These are phyloP conservation scores for Mariannaea elegans DNA, from an alignment of 2,329 filamentous ascomycete genomes.

Conservation along the genomic window DNA sequence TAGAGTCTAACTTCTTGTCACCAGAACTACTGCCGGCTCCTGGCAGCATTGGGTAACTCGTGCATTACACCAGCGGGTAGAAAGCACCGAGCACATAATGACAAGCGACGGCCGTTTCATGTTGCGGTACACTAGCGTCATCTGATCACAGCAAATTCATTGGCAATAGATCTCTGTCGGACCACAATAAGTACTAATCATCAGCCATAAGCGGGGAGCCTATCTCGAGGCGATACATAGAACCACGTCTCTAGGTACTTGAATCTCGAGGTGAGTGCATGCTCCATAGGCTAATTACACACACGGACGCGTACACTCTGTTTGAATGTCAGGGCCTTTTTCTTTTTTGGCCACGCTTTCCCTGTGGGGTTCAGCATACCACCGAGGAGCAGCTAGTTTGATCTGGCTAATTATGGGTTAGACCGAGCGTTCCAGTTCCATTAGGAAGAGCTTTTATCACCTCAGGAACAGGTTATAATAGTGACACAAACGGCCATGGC, in stretches of 20 bases:
- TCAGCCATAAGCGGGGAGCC: background rate
- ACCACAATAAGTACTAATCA: background rate
- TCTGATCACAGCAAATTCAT: background rate
- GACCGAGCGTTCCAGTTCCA: constrained; percentile 15
- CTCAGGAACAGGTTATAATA: background rate
- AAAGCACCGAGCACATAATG: background rate
- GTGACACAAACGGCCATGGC: background rate
- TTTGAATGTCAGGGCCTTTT: background rate
- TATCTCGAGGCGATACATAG: background rate
- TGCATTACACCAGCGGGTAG: background rate
- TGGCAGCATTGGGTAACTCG: background rate
- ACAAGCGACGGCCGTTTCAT: background rate
- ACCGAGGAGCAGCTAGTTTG: background rate
- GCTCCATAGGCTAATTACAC: too few relatives aligned
- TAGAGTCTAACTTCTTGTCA: background rate
- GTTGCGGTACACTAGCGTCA: background rate
- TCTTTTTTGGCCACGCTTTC: background rate
- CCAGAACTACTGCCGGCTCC: background rate
- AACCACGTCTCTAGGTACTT: background rate
- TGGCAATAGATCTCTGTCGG: background rate
- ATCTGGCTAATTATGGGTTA: constrained; percentile 8
- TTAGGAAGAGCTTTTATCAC: background rate
- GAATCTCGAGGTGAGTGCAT: too few relatives aligned
- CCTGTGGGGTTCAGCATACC: constrained; percentile 9
- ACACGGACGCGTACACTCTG: too few relatives aligned